Conservation (phyloP, 352 stramenopile genomes). For the Thraustochytrium sp. region DNA sequence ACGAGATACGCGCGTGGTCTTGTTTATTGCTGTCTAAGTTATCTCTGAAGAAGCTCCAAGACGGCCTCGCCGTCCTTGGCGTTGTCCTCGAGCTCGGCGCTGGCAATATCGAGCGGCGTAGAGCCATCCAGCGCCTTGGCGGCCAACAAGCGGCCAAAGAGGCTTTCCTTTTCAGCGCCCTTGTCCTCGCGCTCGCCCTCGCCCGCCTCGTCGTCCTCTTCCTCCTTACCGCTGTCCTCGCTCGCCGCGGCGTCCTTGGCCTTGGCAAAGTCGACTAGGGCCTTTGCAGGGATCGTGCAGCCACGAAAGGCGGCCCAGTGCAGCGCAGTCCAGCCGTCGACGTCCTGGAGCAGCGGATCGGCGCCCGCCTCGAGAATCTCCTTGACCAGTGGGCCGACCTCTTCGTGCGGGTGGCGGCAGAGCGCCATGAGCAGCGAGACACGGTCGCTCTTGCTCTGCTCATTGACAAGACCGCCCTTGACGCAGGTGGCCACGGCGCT, state of each 20-base stretch:
- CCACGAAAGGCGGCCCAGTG: not conserved
- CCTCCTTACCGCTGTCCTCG: no score
- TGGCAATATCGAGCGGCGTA: not conserved
- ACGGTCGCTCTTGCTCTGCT: not conserved
- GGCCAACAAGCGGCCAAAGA: not conserved
- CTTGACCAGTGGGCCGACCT: not conserved
- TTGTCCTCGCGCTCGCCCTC: no score
- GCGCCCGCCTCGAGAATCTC: not conserved
- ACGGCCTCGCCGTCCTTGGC: not conserved
- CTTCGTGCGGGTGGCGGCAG: not conserved
- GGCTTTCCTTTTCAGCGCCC: no score
- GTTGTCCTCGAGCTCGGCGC: not conserved
- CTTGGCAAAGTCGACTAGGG: not conserved
- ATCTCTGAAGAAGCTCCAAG: not conserved
- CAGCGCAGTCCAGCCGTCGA: slow-evolving; percentile 1
- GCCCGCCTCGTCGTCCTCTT: no score
- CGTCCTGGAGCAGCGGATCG: not conserved
- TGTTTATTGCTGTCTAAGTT: no score
- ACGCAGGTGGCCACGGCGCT: not conserved
- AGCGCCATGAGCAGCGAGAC: not conserved
- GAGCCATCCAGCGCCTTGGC: not conserved
- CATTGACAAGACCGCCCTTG: not conserved
- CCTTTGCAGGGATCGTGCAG: not conserved
- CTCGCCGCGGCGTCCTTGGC: not conserved
- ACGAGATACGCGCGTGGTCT: no score